phyloP scores from a whole-genome alignment of 2,329 filamentous ascomycete genomes.

The Xylariales sp. region DNA sequence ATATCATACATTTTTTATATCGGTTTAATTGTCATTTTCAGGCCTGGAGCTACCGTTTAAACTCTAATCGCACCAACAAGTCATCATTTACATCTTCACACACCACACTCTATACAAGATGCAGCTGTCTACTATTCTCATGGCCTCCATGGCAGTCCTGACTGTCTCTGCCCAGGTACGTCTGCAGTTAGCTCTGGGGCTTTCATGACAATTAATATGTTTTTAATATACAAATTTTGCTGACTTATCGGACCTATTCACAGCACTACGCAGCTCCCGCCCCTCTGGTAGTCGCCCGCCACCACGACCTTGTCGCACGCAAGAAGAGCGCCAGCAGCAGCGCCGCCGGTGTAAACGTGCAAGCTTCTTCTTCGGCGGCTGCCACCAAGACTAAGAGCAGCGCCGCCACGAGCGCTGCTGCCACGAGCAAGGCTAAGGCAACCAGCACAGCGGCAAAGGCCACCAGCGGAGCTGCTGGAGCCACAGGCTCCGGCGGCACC shows the following conservation, averaged over 20 bases:
- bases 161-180: conserved; percentile 7
- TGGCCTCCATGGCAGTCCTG: neutral
- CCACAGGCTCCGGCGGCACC: neutral
- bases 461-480: neutral
- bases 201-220: too few relatives aligned
- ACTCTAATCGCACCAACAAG: too few relatives aligned
- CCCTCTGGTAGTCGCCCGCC: neutral
- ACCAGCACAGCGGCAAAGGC: neutral
- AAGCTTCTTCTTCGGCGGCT: too few relatives aligned
- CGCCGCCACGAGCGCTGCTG: too few relatives aligned
- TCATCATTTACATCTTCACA: too few relatives aligned
- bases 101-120: neutral
- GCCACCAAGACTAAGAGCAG: neutral
- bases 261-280: conserved; percentile 2
- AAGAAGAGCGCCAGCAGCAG: neutral
- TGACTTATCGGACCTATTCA: too few relatives aligned
- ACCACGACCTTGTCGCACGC: conserved; percentile 1
- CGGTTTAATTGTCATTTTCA: too few relatives aligned
- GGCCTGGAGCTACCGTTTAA: too few relatives aligned
- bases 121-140: conserved; percentile 4
- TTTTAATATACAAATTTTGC: too few relatives aligned
- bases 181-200: too few relatives aligned
- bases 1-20: too few relatives aligned
- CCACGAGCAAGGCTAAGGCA: conserved; percentile 1
- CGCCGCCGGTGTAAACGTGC: neutral